Base-by-base conservation (phyloP, 2,329 filamentous ascomycete species). In the Phialophora verrucosa region DNA sequence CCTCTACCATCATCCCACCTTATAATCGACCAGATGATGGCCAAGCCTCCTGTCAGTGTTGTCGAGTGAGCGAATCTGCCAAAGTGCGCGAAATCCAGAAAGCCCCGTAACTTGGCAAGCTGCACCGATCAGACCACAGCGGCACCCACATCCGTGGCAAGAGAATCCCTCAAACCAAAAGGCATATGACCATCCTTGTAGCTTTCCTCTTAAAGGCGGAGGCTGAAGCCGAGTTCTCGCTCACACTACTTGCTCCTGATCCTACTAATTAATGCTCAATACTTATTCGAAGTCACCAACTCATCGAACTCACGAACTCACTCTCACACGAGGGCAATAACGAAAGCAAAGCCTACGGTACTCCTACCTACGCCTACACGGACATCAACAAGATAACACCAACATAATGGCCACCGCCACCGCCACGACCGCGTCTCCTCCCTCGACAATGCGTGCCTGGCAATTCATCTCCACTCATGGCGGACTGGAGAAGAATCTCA, bases 381-480 rank as follows among this genome's bases (percentile, higher is more conserved):
- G 8, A 44, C 38, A 3, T 5, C 17, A 17, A 44, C 38, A 42
- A 6, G 38, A 42, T 20, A 44, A n/a, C 49, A 35, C 14, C 17
- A 31, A 10, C 57, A n/a, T 14, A 7, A 61, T 23, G 35, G 20
- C 25, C 35, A 44, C 38, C 56, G 10, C 14, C 29, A 42, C 49
- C 25, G 6, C 12, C 20, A 11, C 47, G 29, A 27, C n/a, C 55
- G 27, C 42, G 60, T 25, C 53, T 49, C 12, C 47, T 50, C 73
- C 74, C 4, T 66, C 74, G 17, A 82, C 77, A 20, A 89, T 88
- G 85, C 82, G 80, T 71, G 85, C 85, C 63, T 89, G 86, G 86
- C 81, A 85, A 62, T 89, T 84, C 78, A 78, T 73, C 60, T 75
- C 73, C 67, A 78, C 82, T 4, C 67, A 74, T 2, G 79, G 78